Evolutionary conservation across 306 rosid species (phyloP), one percentile per base, ranked within the genome.

Genomic region (Vicia villosa): DNA sequence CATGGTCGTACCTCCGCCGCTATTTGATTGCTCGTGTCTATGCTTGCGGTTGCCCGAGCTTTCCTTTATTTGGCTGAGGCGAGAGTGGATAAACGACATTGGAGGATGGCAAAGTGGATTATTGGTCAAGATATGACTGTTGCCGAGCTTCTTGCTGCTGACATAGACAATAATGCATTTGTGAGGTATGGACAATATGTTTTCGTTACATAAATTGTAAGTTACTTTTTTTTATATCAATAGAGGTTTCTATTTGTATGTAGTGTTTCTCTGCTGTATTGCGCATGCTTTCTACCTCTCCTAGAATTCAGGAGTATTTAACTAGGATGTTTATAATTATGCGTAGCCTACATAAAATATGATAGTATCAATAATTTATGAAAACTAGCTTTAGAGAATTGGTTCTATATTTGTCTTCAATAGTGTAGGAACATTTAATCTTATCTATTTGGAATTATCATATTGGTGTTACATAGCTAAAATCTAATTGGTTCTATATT

Each of bases 51-150:
- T 37, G 97, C 99, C 30, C 82, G 97, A 55, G 97, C 99, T 0
- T 91, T 91, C 72, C 88, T 95, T 58, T 95, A 82, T 76, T 85
- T 95, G 83, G 96, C 99, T 8, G 97, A 95, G 87, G 97, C 97
- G 6, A 91, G 97, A 79, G 97, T 95, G 59, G 99, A 95, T 74
- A 95, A 89, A 77, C 83, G 99, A 79, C 96, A 95, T 61, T 87
- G 95, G 83, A 87, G 0, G 80, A 89, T 95, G 99, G 92, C 95
- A 1, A 89, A 95, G 86, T 95, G 97, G 97, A 75, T 95, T 78
- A 96, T 95, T 80, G 97, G 97, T 56, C 99, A 95, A 70, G 87
- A 91, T 68, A 86, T 95, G 99, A 95, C 92, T 51, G 87, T 95
- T 32, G 55, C 96, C 15, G 91, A 91, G 86, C 91, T 95, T 77